Evolutionary conservation across 108 stramenopile species (phyloP), one percentile per base, ranked within the genome.

Genomic region (Nitzschia sp.): DNA sequence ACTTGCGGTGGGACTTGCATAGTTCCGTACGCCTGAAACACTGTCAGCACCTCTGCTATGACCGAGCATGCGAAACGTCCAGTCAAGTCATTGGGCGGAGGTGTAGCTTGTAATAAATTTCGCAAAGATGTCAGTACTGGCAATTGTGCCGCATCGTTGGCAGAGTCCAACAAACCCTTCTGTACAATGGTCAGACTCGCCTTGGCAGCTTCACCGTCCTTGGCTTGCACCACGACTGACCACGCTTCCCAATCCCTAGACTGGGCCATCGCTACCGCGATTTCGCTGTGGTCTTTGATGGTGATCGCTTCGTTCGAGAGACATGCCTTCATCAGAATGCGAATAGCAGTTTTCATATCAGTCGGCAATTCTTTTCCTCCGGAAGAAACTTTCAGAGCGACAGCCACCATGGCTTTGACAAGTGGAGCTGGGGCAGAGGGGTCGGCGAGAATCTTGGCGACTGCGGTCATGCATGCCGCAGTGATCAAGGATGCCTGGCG

Each of bases 181-280:
- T 77, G 38, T 0, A 84, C 31, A n/a, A 77, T 79, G 8, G 58
- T 77, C 6, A 90, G 48, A 31, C 87, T 79, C 35, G 34, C 71
- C 61, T 76, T 74, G n/a, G 83, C 72, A 30, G 68, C 76, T 2
- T 83, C 72, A 69, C 85, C 86, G 54, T 82, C 71, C 33, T 71
- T 71, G 27, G 80, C 73, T 30, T 76, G 57, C 25, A 61, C 71
- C 17, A 81, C 61, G 9, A 84, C 63, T 60, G 73, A 54, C 92
- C 89, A 93, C 13, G 82, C 76, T 22, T 83, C 82, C 87, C 87
- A 93, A 34, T 84, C 61, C 21, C 68, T 71, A 32, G 46, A 60
- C 1, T 69, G 35, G 9, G 82, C 85, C 58, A 83, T 59, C 19
- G 52, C 73, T 1, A 35, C 9, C 5, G 82, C 72, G 48, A 89